These are phyloP conservation scores for Umbelopsis vinacea DNA, from an alignment of 192 early-diverging fungal species.

Conservation along the genomic window DNA sequence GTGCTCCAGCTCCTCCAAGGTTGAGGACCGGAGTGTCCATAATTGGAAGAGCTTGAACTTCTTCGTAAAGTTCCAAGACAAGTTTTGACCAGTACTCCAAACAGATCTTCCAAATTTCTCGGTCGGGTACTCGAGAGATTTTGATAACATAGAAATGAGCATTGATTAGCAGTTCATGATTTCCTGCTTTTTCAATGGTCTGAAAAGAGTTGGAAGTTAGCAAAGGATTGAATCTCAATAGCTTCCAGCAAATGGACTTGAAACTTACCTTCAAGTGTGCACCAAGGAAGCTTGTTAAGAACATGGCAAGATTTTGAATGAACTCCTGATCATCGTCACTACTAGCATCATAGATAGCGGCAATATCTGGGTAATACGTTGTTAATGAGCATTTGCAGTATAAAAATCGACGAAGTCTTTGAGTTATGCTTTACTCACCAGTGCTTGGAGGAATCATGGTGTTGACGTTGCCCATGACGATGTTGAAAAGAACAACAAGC, in stretches of 20 bases:
- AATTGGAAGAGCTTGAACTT: conserved; percentile 64
- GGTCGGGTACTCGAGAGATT: conserved; percentile 91
- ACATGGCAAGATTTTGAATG: conserved; percentile 94
- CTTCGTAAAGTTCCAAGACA: conserved; percentile 85
- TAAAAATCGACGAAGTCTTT: background rate
- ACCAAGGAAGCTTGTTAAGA: conserved; percentile 85
- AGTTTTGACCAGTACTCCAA: conserved; percentile 97
- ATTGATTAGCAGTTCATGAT: conserved; percentile 60
- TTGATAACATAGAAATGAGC: conserved; percentile 92
- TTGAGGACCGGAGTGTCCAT: conserved; percentile 64
- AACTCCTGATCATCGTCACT: conserved; percentile 93
- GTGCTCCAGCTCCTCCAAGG: conserved; percentile 48
- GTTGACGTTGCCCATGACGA: conserved; percentile 73
- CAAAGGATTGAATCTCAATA: conserved; percentile 4
- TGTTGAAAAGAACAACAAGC: conserved; percentile 84
- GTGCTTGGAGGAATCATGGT: conserved; percentile 71
- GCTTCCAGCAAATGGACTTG: background rate
- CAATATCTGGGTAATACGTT: conserved; percentile 64
- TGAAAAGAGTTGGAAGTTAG: conserved; percentile 27
- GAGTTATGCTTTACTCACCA: conserved; percentile 49
- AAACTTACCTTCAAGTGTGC: conserved; percentile 78
- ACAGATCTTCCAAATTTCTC: conserved; percentile 97
- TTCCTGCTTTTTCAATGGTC: conserved; percentile 62
- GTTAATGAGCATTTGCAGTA: background rate
- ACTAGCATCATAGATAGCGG: conserved; percentile 79